Conservation (phyloP, 75 land plant species). For the Chamaecyparis obtusa region DNA sequence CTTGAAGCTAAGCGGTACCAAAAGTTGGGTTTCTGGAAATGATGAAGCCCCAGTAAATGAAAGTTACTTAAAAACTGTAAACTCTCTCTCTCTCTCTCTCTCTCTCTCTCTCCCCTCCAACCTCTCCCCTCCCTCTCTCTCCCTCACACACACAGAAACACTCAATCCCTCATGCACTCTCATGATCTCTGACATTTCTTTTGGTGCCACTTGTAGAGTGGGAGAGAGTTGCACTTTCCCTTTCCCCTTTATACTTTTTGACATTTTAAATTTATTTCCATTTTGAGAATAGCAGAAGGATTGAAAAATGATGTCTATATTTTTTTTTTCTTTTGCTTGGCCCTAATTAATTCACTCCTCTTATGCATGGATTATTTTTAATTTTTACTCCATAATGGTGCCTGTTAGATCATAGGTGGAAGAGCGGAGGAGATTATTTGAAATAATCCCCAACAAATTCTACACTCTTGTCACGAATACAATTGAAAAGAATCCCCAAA, state of each 20-base stretch:
- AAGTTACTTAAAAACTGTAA: slow-evolving; percentile 27
- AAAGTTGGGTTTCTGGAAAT: slow-evolving; percentile 58
- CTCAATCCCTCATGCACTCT: background rate
- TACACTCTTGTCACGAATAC: background rate
- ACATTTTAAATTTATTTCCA: background rate
- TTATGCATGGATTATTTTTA: background rate
- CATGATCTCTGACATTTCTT: too few relatives aligned
- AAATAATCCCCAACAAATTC: background rate
- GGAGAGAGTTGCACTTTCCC: background rate
- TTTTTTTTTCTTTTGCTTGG: background rate
- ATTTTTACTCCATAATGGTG: background rate
- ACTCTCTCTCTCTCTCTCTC: background rate
- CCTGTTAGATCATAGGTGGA: background rate
- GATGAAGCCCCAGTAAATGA: slow-evolving; percentile 47
- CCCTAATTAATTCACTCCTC: background rate
- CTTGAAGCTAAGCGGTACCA: slow-evolving; percentile 57
- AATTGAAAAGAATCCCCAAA: background rate
- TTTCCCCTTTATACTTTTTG: background rate
- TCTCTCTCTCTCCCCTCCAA: too few relatives aligned
- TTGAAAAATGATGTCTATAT: background rate
- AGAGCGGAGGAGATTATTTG: background rate
- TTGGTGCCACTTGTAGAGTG: background rate
- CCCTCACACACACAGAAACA: too few relatives aligned
- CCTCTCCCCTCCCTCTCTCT: background rate
- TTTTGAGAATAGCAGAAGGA: background rate